Evolutionary conservation across 148 eudicot genomes (phyloP).

Genomic region (Silene uniflora): DNA sequence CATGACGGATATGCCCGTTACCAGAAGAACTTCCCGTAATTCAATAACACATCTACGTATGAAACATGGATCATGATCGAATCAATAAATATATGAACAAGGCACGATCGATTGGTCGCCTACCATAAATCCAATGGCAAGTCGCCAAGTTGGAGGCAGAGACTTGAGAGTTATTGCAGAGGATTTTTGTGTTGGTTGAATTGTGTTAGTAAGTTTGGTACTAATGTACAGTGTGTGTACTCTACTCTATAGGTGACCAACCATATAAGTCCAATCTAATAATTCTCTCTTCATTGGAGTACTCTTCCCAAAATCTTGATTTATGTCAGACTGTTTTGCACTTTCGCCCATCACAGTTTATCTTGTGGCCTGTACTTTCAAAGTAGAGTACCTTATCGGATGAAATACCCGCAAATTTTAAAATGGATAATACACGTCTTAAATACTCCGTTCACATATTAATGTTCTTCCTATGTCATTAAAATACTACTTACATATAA

Average conservation of each 20-base stretch:
- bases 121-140: background rate
- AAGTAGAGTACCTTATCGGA: too few species aligned
- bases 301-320: background rate
- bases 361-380: too few species aligned
- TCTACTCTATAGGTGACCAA: background rate
- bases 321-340: background rate
- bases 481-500: too few species aligned
- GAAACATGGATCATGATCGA: background rate
- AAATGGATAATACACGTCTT: too few species aligned
- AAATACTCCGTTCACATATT: too few species aligned
- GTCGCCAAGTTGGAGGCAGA: conserved; percentile 1
- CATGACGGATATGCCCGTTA: too few species aligned
- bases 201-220: conserved; percentile 9
- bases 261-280: background rate
- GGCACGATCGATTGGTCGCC: background rate
- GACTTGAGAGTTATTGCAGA: background rate
- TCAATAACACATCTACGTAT: background rate
- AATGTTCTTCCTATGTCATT: too few species aligned
- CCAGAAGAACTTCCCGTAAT: too few species aligned
- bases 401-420: too few species aligned
- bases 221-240: too few species aligned
- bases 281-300: background rate
- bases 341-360: background rate
- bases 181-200: conserved; percentile 8
- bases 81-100: too few species aligned